Conservation (phyloP, 768 basidiomycete species). For the Leccinum incarnatum region DNA sequence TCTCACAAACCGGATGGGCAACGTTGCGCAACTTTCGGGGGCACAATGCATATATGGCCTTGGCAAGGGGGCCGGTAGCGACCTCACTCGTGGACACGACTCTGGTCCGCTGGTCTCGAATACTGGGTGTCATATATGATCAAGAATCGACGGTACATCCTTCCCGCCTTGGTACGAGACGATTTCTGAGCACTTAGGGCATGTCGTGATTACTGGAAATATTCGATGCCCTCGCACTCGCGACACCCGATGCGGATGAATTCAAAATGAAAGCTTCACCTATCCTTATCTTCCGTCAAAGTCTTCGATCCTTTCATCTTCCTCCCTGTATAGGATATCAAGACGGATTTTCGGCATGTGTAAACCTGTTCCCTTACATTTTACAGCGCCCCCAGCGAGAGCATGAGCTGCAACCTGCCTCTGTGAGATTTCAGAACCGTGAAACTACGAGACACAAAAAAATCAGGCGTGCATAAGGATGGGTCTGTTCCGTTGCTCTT, state of each 20-base stretch:
- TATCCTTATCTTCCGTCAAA: constrained; percentile 17
- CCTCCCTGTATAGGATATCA: constrained; percentile 32
- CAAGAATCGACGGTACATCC: constrained; percentile 60
- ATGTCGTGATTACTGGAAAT: constrained; percentile 14
- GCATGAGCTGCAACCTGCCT: constrained; percentile 27
- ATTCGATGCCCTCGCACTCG: not conserved
- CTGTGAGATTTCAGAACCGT: constrained; percentile 5
- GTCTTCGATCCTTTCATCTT: constrained; percentile 34
- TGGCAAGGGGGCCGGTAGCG: too few species aligned
- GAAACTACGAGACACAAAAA: constrained; percentile 6
- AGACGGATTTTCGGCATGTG: constrained; percentile 27
- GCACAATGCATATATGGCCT: too few species aligned
- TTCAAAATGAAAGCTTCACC: constrained; percentile 10
- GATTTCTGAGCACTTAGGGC: not conserved
- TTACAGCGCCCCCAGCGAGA: constrained; percentile 29
- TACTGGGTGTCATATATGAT: constrained; percentile 57
- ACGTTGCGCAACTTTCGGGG: too few species aligned
- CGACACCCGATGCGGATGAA: too few species aligned
- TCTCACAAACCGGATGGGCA: too few species aligned
- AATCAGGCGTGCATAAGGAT: not conserved
- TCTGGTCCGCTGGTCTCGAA: too few species aligned
- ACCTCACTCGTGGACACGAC: too few species aligned
- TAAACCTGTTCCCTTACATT: constrained; percentile 12
- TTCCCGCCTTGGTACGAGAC: constrained; percentile 38
- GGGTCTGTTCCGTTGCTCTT: too few species aligned